A percentile compares a stretch with the other conserved stretches of the same genome.
Evolutionary conservation across 805 yeast genomes (phyloP).

Genomic region (Candida nonsorbophila): DNA sequence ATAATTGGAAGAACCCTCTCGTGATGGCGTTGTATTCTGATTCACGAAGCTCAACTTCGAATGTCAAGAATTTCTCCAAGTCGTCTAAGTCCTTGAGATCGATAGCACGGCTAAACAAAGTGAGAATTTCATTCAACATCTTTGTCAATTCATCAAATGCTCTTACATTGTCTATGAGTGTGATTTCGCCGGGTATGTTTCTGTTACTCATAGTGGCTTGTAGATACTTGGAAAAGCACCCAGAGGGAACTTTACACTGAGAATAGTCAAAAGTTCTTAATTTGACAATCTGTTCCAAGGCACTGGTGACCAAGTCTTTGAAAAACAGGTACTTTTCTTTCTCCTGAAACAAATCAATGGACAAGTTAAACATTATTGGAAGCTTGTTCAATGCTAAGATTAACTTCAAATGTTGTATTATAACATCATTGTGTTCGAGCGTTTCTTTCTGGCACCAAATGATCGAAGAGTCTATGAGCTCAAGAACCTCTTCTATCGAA

Average conservation of each 20-base stretch:
- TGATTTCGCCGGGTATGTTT: slow-evolving; percentile 32
- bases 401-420: slow-evolving; percentile 20
- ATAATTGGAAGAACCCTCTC: slow-evolving; percentile 59
- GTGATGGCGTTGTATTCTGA: slow-evolving; percentile 40
- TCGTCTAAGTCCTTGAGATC: slow-evolving; percentile 16
- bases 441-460: slow-evolving; percentile 20
- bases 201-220: slow-evolving; percentile 32
- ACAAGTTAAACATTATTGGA: slow-evolving; percentile 5
- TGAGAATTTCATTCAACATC: slow-evolving; percentile 15
- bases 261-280: slow-evolving; percentile 2
- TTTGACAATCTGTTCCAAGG: slow-evolving; percentile 1
- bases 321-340: slow-evolving; percentile 3
- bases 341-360: slow-evolving; percentile 5
- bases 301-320: slow-evolving; percentile 11
- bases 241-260: slow-evolving; percentile 11
- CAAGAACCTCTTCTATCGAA: slow-evolving; percentile 14
- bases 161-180: slow-evolving; percentile 13
- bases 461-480: slow-evolving; percentile 28
- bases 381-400: slow-evolving; percentile 19
- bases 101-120: slow-evolving; percentile 13
- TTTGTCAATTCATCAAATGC: slow-evolving; percentile 15
- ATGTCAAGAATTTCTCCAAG: slow-evolving; percentile 20
- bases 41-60: slow-evolving; percentile 18
- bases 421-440: slow-evolving; percentile 7
- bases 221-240: slow-evolving; percentile 28